Evolutionary conservation across 305 asterid species (phyloP).

Genomic region (Fraxinus floribunda): DNA sequence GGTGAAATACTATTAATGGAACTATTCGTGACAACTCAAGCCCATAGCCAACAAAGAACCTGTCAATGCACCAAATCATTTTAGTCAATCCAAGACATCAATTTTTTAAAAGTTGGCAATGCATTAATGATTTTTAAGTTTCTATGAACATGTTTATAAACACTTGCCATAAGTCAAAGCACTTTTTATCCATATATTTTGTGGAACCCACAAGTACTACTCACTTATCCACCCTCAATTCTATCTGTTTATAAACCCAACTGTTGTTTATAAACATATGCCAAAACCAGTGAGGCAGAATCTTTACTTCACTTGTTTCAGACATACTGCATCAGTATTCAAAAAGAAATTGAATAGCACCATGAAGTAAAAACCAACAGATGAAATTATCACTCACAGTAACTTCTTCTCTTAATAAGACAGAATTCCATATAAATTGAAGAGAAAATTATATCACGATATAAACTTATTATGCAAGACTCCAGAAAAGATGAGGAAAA

Average conservation of each 20-base stretch:
- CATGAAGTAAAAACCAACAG: neutral
- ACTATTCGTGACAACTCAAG: constrained; percentile 80
- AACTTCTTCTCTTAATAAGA: neutral
- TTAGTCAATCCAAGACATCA: constrained; percentile 2
- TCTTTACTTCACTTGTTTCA: neutral
- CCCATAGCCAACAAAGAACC: constrained; percentile 96
- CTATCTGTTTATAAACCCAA: neutral
- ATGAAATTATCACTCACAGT: neutral
- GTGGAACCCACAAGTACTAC: neutral
- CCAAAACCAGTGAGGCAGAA: neutral
- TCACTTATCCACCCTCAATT: neutral
- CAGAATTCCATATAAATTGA: neutral
- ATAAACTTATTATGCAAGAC: neutral
- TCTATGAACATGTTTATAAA: neutral
- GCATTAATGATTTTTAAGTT: neutral
- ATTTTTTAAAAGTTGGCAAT: neutral
- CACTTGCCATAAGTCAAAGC: neutral
- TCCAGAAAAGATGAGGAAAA: neutral
- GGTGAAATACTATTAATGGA: constrained; percentile 69
- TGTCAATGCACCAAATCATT: constrained; percentile 39
- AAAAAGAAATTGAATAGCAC: neutral
- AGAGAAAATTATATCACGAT: neutral
- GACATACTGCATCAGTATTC: neutral
- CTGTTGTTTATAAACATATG: neutral
- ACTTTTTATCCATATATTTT: neutral